Base-by-base conservation (phyloP, 2,329 filamentous ascomycete genomes). In the Lachnellula arida region DNA sequence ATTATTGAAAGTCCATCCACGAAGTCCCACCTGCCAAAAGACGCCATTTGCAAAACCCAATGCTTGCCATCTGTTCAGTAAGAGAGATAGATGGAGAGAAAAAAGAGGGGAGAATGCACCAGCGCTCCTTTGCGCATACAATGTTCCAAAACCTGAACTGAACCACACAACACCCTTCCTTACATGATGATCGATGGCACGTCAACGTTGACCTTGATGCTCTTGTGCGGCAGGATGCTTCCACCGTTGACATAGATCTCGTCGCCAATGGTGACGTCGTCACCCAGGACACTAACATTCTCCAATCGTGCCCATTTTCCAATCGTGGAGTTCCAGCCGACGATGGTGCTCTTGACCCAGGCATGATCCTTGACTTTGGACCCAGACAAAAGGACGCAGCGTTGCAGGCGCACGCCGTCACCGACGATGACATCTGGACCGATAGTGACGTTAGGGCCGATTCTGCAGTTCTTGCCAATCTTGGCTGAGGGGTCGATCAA, bases 171-270 rank as follows among this genome's bases (percentile, higher is more conserved):
- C 28, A 34, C 23, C 42, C 51, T 34, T 57, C 39, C 57, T 78
- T 78, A 86, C 83, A 86, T 86, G 70, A 86, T 86, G 63, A 86
- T 86, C 59, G 83, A 82, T 23, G 83, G 83, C 28, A 82, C 83
- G 74, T 99, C 94, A 68, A 99, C 90, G 74, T 99, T 99, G 69
- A 87, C 84, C 83, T 97, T 97, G 82, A 99, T 97, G 73, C 88
- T 94, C 87, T 99, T 99, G 79, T 99, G 93, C 6, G 93, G 93
- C 63, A 99, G 79, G 60, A 99, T 88, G 67, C 89, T 95, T 69
- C 92, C 91, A 68, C 93, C 93, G 74, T 99, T 99, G 75, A 97
- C 94, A 75, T 97, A 97, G 66, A 99, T 91, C 77, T 99, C 93
- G 70, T 99, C 93, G 51, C 91, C 93, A 71, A 99, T 96, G 57